Base-by-base conservation (phyloP, 305 asterid species). In the Lippia alba region DNA sequence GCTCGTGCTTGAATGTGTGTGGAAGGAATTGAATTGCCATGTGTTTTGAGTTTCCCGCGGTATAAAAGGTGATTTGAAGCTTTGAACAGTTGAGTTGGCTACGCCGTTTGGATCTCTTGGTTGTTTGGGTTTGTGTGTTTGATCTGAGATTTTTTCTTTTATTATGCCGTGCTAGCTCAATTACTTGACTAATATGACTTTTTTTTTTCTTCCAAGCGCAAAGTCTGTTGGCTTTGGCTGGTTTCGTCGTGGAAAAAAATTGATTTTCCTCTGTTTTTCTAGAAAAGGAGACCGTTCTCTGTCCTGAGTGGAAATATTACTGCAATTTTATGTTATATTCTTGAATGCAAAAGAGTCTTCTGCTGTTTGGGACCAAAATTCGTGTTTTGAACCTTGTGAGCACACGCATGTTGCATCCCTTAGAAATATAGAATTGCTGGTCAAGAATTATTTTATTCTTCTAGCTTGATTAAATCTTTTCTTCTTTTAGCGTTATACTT, bases 1-100 rank as follows among this genome's bases (percentile, higher is more conserved):
- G 41, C 41, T 36, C 41, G 9, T 36, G 41, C 41, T 32, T 32
- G 14, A 44, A 44, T 44, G 49, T 10, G 49, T 44, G 10, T 44
- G 12, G 12, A 44, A 44, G 65, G 59, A 20, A 39, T 71, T 41
- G 64, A 51, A 33, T 70, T 70, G 8, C 56, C 19, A 16, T 59
- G 11, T 34, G 54, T 20, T 24, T 24, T 44, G 34, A 5, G 40
- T 53, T 34, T 66, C 5, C 17, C 36, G 59, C 17, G 56, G 48
- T 20, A 32, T 18, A 56, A 50, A 40, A 53, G 41, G 56, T 19
- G 44, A 40, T 12, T 54, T 71, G 12, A 71, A 46, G 59, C n/a
- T 50, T 48, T 56, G 44, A 5, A 44, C 49, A 0, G 12, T 44
- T 44, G 12, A 0, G 12, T 44, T 44, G 12, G 49, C 49, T 44